Evolutionary conservation across 495 filamentous ascomycete genomes (phyloP), one percentile per base, ranked within the genome.

Genomic region (Penicillium canescens): DNA sequence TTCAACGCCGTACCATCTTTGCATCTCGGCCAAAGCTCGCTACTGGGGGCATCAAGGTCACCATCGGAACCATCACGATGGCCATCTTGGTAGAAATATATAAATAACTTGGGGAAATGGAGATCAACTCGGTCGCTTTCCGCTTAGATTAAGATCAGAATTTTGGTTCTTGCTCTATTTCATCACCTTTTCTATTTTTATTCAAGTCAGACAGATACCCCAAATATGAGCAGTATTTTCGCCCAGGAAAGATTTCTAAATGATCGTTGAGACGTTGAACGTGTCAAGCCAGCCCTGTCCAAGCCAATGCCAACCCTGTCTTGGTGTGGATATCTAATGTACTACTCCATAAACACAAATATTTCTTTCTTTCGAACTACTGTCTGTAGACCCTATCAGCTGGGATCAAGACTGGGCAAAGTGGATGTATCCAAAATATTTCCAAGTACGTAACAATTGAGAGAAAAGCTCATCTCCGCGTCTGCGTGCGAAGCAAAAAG

Each of bases 221-320:
- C 18, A 44, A 44, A 7, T 43, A 36, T n/a, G 40, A 40, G 8
- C 7, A 2, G 16, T 14, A 35, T 1, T 43, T 24, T 24, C 24
- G 12, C 33, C 11, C 14, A 6, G 3, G 26, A n/a, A 21, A 31
- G 38, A 20, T 50, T n/a, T 36, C 11, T 18, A 20, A 58, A 54
- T 46, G 33, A 46, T 46, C 37, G 44, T 28, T 24, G 52, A 59
- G 56, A 55, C 56, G 45, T 59, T 45, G 9, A 51, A 24, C 45
- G 12, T 37, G 20, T 14, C 34, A 13, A 18, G n/a, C 34, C 3
- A 42, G 33, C 38, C 47, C 3, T 50, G 26, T 34, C 11, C 51
- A 12, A 47, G 26, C 42, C 50, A 46, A 54, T 54, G 34, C 51
- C 10, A 54, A 5, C 51, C 42, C 13, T 12, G 42, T 46, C 26